Conservation (phyloP, 2,329 filamentous ascomycete genomes). For the Trichoderma semiorbis region DNA sequence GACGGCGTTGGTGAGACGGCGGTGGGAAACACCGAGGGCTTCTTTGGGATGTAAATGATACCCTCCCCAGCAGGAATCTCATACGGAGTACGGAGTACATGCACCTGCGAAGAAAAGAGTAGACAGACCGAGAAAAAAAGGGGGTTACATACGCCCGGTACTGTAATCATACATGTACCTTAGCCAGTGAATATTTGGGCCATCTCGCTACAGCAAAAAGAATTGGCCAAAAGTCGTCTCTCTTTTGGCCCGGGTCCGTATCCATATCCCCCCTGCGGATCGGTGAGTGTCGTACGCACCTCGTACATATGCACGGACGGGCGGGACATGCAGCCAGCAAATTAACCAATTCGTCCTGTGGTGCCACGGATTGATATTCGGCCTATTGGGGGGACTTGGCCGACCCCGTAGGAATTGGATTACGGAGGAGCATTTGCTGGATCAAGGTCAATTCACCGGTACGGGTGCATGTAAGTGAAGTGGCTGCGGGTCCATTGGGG, state of each 20-base stretch:
- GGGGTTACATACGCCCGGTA: background rate
- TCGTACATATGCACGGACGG: slow-evolving; percentile 7
- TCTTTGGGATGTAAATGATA: background rate
- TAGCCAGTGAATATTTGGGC: background rate
- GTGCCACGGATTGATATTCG: slow-evolving; percentile 1
- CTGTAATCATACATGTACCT: background rate
- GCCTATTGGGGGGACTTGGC: background rate
- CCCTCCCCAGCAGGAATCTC: background rate
- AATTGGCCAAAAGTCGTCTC: background rate
- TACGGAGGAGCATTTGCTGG: background rate
- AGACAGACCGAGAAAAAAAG: background rate
- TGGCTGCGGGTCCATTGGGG: background rate
- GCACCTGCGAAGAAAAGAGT: background rate
- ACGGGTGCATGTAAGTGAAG: background rate
- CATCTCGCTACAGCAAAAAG: background rate
- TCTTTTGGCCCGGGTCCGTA: background rate
- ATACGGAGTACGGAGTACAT: background rate
- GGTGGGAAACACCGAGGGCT: background rate
- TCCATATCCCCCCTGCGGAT: background rate
- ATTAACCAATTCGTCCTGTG: background rate
- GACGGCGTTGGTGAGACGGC: background rate
- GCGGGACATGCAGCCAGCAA: slow-evolving; percentile 10
- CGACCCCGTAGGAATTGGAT: background rate
- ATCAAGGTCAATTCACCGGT: background rate
- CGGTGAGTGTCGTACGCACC: slow-evolving; percentile 12